A percentile compares a stretch with the other conserved stretches of the same genome.
Evolutionary conservation across 306 rosid species (phyloP).

Genomic region (Lagenaria siceraria): DNA sequence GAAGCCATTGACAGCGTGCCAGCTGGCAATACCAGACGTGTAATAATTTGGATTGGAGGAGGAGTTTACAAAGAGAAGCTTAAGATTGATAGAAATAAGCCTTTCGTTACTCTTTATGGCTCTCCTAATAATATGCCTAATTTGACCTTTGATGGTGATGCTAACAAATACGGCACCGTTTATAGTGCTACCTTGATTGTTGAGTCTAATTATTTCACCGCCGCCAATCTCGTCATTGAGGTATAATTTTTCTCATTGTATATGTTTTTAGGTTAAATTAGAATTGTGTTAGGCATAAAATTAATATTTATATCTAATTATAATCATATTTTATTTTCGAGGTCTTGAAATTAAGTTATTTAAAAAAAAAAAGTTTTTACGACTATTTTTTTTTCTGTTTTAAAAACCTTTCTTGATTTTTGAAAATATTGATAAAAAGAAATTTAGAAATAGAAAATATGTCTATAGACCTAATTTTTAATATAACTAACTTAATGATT

Average conservation of each 20-base stretch:
- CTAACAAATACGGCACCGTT: slow-evolving; percentile 35
- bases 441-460: no score
- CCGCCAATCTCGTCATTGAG: slow-evolving; percentile 24
- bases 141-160: slow-evolving; percentile 28
- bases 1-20: slow-evolving; percentile 51
- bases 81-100: slow-evolving; percentile 20
- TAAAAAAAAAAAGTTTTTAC: no score
- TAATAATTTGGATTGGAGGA: slow-evolving; percentile 32
- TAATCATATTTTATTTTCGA: no score
- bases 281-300: no score
- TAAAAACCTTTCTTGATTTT: no score
- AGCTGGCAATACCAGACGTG: slow-evolving; percentile 26
- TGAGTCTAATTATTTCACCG: slow-evolving; percentile 22
- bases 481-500: no score
- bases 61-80: slow-evolving; percentile 50
- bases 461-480: no score
- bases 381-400: no score
- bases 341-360: no score
- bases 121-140: slow-evolving; percentile 19
- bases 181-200: slow-evolving; percentile 41
- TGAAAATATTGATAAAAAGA: no score
- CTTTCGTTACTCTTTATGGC: slow-evolving; percentile 37
- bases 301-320: no score
- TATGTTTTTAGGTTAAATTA: no score
- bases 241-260: background rate